Percentiles rank a stretch among this genome's conserved stretches.
These are phyloP conservation scores for Thraustotheca clavata DNA, from an alignment of 352 stramenopile genomes.

Conservation along the genomic window DNA sequence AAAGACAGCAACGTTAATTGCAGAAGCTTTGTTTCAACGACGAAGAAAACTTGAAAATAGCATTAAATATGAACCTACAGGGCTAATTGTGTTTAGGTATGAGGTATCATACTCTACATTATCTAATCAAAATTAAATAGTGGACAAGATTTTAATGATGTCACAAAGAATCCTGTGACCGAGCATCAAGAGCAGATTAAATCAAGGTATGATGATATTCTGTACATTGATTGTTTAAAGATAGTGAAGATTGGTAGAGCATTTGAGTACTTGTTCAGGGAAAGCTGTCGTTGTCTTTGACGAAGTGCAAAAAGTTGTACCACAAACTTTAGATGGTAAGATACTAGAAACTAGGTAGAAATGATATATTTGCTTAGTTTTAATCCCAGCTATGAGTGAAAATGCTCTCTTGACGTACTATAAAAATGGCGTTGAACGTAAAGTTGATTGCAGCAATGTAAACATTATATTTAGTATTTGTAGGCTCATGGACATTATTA, in stretches of 20 bases:
- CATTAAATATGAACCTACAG: constrained; percentile 51
- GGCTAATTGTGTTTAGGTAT: constrained; percentile 71
- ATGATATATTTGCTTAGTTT: constrained; percentile 27
- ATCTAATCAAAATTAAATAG: no score
- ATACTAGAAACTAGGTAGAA: no score
- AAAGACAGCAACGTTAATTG: constrained; percentile 78
- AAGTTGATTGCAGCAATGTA: constrained; percentile 66
- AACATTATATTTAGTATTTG: no score
- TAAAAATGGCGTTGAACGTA: constrained; percentile 51
- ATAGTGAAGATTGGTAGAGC: constrained; percentile 53
- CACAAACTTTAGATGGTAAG: constrained; percentile 83
- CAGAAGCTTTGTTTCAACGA: constrained; percentile 73
- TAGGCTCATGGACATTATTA: no score
- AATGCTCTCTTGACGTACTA: constrained; percentile 69
- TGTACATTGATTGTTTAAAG: neutral
- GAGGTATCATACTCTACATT: neutral
- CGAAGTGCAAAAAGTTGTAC: constrained; percentile 88
- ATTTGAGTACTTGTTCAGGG: constrained; percentile 70
- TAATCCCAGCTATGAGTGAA: constrained; percentile 67
- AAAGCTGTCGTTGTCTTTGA: constrained; percentile 87
- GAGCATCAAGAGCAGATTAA: constrained; percentile 84
- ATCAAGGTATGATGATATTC: constrained; percentile 32
- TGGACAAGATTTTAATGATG: constrained; percentile 80
- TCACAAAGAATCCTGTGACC: constrained; percentile 70
- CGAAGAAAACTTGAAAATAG: constrained; percentile 63